phyloP scores from a whole-genome alignment of 345 rosid species.

The Populus pruinosa region DNA sequence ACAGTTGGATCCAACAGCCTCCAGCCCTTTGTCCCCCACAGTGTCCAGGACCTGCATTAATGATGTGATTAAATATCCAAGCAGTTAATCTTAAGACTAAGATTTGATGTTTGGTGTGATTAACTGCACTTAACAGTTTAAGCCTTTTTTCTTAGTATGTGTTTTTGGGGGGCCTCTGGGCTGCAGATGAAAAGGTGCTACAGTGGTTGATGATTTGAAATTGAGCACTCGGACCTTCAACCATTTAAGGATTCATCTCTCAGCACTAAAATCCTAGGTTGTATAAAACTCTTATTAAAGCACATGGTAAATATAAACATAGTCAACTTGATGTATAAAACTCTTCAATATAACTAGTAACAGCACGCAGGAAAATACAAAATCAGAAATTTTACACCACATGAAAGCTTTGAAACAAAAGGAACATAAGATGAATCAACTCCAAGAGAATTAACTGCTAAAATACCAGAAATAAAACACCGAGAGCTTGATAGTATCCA shows the following conservation, averaged over 20 bases:
- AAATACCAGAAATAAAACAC: not conserved
- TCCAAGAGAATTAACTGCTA: not conserved
- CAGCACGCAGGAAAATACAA: not conserved
- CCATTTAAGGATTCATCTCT: too few species aligned
- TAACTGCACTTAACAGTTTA: not conserved
- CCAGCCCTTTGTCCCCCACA: slow-evolving; percentile 63
- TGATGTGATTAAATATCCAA: not conserved
- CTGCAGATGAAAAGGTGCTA: too few species aligned
- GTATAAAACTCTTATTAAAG: not conserved
- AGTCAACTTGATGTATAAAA: not conserved
- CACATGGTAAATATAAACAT: too few species aligned
- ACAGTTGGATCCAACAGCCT: slow-evolving; percentile 52
- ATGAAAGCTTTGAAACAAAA: not conserved
- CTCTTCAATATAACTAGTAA: not conserved
- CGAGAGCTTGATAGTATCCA: not conserved
- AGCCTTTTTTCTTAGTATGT: too few species aligned
- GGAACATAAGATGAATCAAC: not conserved
- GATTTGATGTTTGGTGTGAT: not conserved
- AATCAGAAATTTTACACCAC: not conserved
- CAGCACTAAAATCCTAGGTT: too few species aligned
- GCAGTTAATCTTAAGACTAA: not conserved
- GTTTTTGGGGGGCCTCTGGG: too few species aligned
- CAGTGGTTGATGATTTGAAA: too few species aligned
- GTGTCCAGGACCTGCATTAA: slow-evolving; percentile 59
- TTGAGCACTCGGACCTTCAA: too few species aligned